A percentile compares a stretch with the other conserved stretches of the same genome.
phyloP scores from a whole-genome alignment of 768 basidiomycete genomes.

The Lactifluus pinguis region DNA sequence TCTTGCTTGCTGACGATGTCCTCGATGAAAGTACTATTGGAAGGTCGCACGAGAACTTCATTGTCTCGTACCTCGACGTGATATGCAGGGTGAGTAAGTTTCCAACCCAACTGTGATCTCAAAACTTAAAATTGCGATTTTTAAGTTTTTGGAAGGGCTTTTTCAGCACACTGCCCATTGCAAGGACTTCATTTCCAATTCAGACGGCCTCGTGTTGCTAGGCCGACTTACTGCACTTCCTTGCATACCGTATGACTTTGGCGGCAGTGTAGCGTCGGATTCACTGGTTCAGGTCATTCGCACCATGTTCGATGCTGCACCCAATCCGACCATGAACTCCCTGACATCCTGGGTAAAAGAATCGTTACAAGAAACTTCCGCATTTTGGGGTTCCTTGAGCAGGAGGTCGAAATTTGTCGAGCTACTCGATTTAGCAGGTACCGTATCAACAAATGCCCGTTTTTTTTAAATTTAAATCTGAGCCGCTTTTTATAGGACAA shows the following conservation, averaged over 20 bases:
- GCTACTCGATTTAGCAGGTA: conserved; percentile 43
- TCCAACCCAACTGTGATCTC: not conserved
- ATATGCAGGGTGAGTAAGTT: conserved; percentile 54
- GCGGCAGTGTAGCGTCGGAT: conserved; percentile 75
- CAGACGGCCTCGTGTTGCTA: conserved; percentile 65
- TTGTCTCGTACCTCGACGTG: conserved; percentile 74
- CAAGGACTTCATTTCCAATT: conserved; percentile 74
- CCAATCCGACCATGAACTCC: conserved; percentile 62
- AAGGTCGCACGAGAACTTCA: conserved; percentile 61
- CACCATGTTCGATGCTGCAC: conserved; percentile 81
- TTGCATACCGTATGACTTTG: conserved; percentile 84
- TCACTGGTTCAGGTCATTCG: conserved; percentile 84
- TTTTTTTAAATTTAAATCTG: not conserved
- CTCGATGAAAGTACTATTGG: conserved; percentile 11
- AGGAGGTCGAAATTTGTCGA: conserved; percentile 55
- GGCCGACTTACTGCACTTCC: conserved; percentile 74
- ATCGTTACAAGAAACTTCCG: conserved; percentile 58
- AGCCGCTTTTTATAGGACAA: conserved; percentile 29
- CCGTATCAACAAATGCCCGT: too few species aligned
- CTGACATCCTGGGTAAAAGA: conserved; percentile 60
- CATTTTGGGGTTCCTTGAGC: conserved; percentile 54
- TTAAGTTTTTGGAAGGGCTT: conserved; percentile 84
- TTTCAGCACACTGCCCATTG: conserved; percentile 89
- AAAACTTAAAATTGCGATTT: conserved; percentile 3
- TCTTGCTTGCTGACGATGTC: conserved; percentile 5